Percentiles rank a stretch among this genome's conserved stretches.
These are phyloP conservation scores for Trichocomaceae sp. DNA, from an alignment of 2,329 filamentous ascomycete genomes.

Conservation along the genomic window DNA sequence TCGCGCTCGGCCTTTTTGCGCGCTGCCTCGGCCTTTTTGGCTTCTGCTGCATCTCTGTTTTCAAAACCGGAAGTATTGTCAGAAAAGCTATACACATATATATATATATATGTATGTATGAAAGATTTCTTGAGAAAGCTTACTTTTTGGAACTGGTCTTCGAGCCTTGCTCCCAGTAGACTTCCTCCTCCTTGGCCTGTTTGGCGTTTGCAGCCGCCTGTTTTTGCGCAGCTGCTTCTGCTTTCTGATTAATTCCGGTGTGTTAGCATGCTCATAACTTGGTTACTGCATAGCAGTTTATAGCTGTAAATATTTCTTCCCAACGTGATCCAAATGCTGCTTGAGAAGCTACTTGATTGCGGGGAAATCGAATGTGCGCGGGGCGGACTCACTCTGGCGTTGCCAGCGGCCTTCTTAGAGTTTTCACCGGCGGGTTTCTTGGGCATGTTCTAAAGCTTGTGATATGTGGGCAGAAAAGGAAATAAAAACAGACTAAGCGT, in stretches of 20 bases:
- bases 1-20: constrained; percentile 91
- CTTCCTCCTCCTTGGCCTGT: constrained; percentile 60
- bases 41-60: constrained; percentile 72
- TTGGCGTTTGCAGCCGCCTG: constrained; percentile 63
- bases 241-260: constrained; percentile 58
- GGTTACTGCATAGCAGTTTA: neutral
- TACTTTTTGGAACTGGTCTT: constrained; percentile 83
- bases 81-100: neutral
- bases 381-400: constrained; percentile 51
- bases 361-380: constrained; percentile 16
- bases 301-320: neutral
- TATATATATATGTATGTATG: too few relatives aligned
- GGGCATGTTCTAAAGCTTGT: constrained; percentile 49
- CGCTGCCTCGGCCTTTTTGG: constrained; percentile 73
- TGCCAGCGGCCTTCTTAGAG: constrained; percentile 81
- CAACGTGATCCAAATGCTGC: neutral
- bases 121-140: constrained; percentile 26
- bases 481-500: neutral
- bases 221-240: constrained; percentile 76
- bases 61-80: neutral
- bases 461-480: neutral
- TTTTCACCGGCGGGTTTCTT: constrained; percentile 68
- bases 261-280: neutral
- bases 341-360: neutral
- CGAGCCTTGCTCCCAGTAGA: constrained; percentile 76